phyloP scores from a whole-genome alignment of 768 basidiomycete species.

The Panaeolus papilionaceus region DNA sequence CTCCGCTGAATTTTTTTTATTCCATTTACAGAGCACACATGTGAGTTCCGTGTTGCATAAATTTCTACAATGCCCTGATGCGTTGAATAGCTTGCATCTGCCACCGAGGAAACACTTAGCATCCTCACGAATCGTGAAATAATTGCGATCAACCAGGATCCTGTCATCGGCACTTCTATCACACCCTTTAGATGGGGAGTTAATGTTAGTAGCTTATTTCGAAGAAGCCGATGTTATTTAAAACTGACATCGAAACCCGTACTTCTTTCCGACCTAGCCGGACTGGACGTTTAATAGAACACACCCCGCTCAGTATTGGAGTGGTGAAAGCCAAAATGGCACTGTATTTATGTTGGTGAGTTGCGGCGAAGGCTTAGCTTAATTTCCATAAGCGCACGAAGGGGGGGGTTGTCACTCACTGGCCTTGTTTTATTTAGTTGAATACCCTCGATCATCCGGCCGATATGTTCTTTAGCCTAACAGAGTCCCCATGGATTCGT shows the following conservation, averaged over 20 bases:
- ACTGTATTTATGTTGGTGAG: constrained; percentile 71
- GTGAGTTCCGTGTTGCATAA: constrained; percentile 27
- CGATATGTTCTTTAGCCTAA: constrained; percentile 65
- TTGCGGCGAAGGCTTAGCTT: neutral
- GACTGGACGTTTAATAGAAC: constrained; percentile 49
- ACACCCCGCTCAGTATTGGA: constrained; percentile 77
- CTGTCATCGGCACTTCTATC: constrained; percentile 62
- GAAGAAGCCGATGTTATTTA: neutral
- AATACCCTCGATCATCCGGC: constrained; percentile 64
- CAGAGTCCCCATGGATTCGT: constrained; percentile 75
- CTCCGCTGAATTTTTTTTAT: neutral
- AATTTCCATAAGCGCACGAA: neutral
- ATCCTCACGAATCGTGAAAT: constrained; percentile 70
- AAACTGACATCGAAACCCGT: constrained; percentile 11
- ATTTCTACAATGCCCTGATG: neutral
- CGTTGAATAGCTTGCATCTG: constrained; percentile 48
- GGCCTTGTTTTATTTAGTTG: constrained; percentile 42
- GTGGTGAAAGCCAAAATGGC: constrained; percentile 67
- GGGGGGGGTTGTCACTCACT: neutral
- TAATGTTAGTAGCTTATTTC: constrained; percentile 49
- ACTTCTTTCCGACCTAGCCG: constrained; percentile 35
- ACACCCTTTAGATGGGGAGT: constrained; percentile 76
- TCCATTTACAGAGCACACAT: constrained; percentile 38
- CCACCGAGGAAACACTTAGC: constrained; percentile 53
- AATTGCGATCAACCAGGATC: constrained; percentile 74